phyloP scores from a whole-genome alignment of 192 early-diverging fungal genomes.

The Coemansia sp. region DNA sequence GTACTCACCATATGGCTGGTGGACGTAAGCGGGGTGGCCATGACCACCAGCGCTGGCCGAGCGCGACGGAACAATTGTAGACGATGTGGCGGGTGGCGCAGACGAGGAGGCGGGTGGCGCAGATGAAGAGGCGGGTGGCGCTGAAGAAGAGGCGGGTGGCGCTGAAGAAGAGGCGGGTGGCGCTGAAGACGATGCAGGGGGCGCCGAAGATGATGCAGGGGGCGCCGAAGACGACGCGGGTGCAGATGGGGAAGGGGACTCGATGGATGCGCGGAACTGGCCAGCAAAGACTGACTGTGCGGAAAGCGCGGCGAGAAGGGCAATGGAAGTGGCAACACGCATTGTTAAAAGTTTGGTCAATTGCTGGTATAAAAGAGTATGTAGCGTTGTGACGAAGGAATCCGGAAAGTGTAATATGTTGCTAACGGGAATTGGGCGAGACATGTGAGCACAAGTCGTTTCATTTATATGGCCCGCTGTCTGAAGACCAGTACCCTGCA shows the following conservation, averaged over 20 bases:
- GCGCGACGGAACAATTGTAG: conserved; percentile 5
- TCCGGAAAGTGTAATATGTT: background rate
- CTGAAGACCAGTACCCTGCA: background rate
- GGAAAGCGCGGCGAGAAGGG: conserved; percentile 35
- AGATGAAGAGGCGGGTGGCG: background rate
- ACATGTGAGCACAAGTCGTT: background rate
- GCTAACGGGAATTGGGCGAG: background rate
- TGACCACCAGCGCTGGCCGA: background rate
- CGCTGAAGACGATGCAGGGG: conserved; percentile 3
- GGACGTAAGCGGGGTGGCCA: conserved; percentile 6
- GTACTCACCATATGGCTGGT: conserved; percentile 11
- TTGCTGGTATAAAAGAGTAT: background rate
- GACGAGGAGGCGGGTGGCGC: background rate
- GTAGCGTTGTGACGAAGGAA: background rate
- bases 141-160: background rate
- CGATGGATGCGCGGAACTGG: conserved; percentile 5
- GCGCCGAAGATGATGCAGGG: background rate
- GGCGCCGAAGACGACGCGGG: conserved; percentile 13
- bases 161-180: background rate
- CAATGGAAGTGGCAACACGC: conserved; percentile 36
- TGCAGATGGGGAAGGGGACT: background rate
- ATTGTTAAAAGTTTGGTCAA: conserved; percentile 19
- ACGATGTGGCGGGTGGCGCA: conserved; percentile 2
- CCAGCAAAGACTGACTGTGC: conserved; percentile 33
- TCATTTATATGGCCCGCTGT: background rate